Evolutionary conservation across 805 yeast genomes (phyloP), one percentile per base, ranked within the genome.

Genomic region (Metschnikowia proteae): DNA sequence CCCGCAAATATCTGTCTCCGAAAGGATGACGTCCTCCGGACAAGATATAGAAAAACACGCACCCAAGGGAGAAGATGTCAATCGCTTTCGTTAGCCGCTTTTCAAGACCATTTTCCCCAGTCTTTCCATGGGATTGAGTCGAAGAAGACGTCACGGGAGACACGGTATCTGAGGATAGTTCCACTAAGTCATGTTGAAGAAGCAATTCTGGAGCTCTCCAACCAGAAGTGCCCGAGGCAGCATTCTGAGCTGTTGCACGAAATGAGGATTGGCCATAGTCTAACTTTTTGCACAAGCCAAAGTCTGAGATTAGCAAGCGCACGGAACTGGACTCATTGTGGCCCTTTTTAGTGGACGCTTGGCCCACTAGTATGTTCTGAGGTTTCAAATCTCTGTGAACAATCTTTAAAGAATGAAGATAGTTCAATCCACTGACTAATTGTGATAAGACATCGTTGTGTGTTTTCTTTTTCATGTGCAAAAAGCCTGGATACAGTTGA

Each of bases 131-230:
- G 43, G 22, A 28, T 41, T 37, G 55, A 52, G 5, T 52, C 49
- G 6, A 62, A 54, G 8, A 45, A 45, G 6, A 65, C 56, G 25
- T 55, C 53, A 30, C 63, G 41, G 22, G 70, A 60, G 71, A 60
- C 39, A 68, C 59, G 3, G 74, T 65, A 33, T 67, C 72, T 0
- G 75, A 73, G 1, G 75, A 67, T 5, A 70, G 68, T 49, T 71
- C 75, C 8, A 59, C 48, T 43, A 70, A 59, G 47, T 70, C 73
- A 38, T 67, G 67, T 9, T 55, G 56, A 25, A 78, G 64, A 33
- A 88, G 67, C 31, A 88, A 65, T 60, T 94, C 99, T 0, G 99
- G 99, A 0, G 99, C 98, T 58, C 97, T 79, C 99, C 99, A 94
- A 3, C 99, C 99, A 3, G 94, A 81, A 0, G 99, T 94, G 1